A percentile compares a stretch with the other conserved stretches of the same genome.
Evolutionary conservation across 495 filamentous ascomycete species (phyloP).

Genomic region (Xylaria flabelliformis): DNA sequence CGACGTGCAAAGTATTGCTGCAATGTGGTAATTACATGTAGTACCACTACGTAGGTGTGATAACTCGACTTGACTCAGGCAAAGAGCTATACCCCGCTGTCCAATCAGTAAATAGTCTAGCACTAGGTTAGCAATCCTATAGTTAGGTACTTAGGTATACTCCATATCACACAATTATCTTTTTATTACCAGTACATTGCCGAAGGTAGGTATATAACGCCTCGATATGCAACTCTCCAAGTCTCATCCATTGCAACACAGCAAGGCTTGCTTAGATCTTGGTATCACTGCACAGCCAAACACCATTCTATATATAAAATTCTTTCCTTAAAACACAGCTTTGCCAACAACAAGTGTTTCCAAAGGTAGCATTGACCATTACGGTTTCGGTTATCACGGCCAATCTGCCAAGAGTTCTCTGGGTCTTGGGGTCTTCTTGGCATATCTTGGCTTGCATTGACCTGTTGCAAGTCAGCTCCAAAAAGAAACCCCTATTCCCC

Average conservation of each 20-base stretch:
- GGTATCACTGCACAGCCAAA: not conserved
- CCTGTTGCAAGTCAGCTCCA: not conserved
- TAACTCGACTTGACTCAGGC: conserved; percentile 3
- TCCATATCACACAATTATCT: not conserved
- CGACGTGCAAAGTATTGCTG: conserved; percentile 1
- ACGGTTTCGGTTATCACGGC: conserved; percentile 24
- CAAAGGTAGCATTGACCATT: not conserved
- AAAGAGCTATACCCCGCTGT: not conserved
- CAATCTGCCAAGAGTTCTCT: conserved; percentile 11
- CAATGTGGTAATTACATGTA: conserved; percentile 2
- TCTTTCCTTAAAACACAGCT: not conserved
- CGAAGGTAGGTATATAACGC: not conserved
- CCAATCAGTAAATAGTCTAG: not conserved
- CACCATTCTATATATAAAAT: not conserved
- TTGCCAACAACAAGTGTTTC: not conserved
- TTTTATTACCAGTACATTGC: not conserved
- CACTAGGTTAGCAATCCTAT: not conserved
- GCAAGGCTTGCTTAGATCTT: no score
- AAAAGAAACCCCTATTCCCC: not conserved
- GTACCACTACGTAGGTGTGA: not conserved
- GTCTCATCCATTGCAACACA: not conserved
- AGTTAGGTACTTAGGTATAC: no score
- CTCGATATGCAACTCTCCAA: not conserved
- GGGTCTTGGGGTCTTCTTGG: conserved; percentile 9
- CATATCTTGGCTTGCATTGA: conserved; percentile 19